Evolutionary conservation across 345 rosid genomes (phyloP).

Genomic region (Fremontodendron californicum): DNA sequence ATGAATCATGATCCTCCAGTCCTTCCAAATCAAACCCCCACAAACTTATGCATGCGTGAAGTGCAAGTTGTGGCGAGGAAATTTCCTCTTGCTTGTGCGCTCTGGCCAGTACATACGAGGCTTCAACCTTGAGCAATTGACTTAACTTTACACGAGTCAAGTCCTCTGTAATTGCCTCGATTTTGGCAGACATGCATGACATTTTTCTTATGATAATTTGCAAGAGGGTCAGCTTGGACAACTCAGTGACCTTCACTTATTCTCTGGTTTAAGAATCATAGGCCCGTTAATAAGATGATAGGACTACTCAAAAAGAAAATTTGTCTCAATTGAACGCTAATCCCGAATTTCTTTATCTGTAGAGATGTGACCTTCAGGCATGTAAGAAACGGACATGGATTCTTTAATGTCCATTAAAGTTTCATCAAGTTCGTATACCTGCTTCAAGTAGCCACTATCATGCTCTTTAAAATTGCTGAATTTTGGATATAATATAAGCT

Average conservation of each 20-base stretch:
- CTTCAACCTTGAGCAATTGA: neutral
- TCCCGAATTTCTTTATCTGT: neutral
- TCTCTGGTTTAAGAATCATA: neutral
- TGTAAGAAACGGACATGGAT: neutral
- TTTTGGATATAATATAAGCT: too few relatives aligned
- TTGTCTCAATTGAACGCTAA: neutral
- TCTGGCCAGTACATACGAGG: neutral
- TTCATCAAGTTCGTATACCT: neutral
- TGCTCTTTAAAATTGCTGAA: too few relatives aligned
- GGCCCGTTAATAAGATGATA: neutral
- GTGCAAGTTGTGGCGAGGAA: constrained; percentile 4
- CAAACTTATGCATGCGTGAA: constrained; percentile 5
- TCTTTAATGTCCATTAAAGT: neutral
- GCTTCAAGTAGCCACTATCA: neutral
- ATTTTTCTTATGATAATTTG: neutral
- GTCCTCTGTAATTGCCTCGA: neutral
- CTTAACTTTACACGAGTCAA: neutral
- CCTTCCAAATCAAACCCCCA: neutral
- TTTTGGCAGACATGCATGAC: constrained; percentile 4
- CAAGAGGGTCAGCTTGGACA: neutral
- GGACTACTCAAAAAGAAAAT: neutral
- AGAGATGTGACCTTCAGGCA: neutral
- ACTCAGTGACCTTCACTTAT: neutral
- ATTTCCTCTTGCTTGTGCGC: neutral
- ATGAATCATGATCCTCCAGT: neutral